These are phyloP conservation scores for Rhizophagus prolifer DNA, from an alignment of 192 early-diverging fungal species.

Conservation along the genomic window DNA sequence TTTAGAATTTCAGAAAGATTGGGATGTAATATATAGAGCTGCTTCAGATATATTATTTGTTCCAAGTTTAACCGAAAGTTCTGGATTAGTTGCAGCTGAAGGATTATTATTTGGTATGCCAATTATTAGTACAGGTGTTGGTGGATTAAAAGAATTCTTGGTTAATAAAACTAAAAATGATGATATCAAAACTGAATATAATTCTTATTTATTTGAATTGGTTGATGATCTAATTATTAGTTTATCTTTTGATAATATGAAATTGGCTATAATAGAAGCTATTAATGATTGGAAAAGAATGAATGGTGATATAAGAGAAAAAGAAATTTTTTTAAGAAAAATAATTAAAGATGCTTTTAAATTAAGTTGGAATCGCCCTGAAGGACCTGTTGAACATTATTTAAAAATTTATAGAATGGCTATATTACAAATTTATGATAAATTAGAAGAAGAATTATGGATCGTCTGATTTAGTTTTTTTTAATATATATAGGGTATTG, in stretches of 20 bases:
- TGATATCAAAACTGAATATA: neutral
- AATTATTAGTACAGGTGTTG: constrained; percentile 51
- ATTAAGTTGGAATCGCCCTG: constrained; percentile 48
- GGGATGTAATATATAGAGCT: constrained; percentile 48
- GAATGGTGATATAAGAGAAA: constrained; percentile 28
- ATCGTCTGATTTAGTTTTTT: too few relatives aligned
- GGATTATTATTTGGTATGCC: constrained; percentile 55
- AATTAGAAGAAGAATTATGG: constrained; percentile 2
- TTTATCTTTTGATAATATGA: constrained; percentile 30
- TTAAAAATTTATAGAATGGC: constrained; percentile 48
- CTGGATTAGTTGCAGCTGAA: constrained; percentile 56
- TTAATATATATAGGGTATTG: too few relatives aligned
- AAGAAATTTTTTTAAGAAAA: constrained; percentile 47
- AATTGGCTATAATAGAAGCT: constrained; percentile 40
- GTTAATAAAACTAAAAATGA: constrained; percentile 41
- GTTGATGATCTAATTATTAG: constrained; percentile 28
- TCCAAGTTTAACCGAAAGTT: constrained; percentile 54
- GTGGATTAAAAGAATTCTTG: constrained; percentile 54
- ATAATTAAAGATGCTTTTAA: constrained; percentile 48
- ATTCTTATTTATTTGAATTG: constrained; percentile 34
- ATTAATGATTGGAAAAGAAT: constrained; percentile 36
- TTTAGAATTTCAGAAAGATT: constrained; percentile 42
- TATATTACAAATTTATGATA: constrained; percentile 3
- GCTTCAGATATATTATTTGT: constrained; percentile 57
- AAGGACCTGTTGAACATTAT: constrained; percentile 54